Conservation (phyloP, 2,329 filamentous ascomycete species). For the Exophiala viscosa region DNA sequence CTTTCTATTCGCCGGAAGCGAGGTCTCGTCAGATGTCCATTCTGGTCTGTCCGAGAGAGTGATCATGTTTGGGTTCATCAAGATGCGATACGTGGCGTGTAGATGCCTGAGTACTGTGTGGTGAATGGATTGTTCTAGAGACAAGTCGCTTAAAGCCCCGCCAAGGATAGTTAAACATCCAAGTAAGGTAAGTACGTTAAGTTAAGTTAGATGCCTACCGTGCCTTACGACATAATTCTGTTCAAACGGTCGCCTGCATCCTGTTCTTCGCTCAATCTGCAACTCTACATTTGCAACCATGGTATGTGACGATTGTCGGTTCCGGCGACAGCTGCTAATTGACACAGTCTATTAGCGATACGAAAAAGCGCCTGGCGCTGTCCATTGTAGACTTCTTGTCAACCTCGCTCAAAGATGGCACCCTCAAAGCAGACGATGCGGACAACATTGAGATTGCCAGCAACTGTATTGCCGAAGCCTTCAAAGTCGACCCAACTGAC, state of each 20-base stretch:
- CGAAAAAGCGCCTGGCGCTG: conserved; percentile 86
- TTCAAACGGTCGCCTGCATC: background rate
- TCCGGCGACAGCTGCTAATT: background rate
- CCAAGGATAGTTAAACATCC: background rate
- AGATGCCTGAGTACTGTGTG: too few relatives aligned
- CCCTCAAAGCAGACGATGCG: conserved; percentile 78
- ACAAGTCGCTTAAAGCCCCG: background rate
- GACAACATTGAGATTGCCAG: conserved; percentile 92
- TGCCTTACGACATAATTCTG: background rate
- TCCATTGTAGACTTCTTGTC: conserved; percentile 94
- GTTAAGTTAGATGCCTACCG: too few relatives aligned
- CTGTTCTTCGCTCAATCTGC: background rate
- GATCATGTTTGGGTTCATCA: too few relatives aligned
- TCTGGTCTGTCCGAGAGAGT: too few relatives aligned
- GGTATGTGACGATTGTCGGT: background rate
- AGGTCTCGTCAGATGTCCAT: too few relatives aligned
- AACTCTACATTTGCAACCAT: conserved; percentile 1
- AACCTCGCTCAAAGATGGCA: conserved; percentile 80
- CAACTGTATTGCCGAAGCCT: conserved; percentile 91
- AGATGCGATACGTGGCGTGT: too few relatives aligned
- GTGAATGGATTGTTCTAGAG: too few relatives aligned
- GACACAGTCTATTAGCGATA: conserved; percentile 37
- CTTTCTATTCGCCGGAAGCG: too few relatives aligned
- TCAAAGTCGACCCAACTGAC: conserved; percentile 87
- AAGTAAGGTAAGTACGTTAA: too few relatives aligned